Percentiles rank a stretch among this genome's conserved stretches.
phyloP scores from a whole-genome alignment of 805 yeast species.

The Candida silvicultrix region DNA sequence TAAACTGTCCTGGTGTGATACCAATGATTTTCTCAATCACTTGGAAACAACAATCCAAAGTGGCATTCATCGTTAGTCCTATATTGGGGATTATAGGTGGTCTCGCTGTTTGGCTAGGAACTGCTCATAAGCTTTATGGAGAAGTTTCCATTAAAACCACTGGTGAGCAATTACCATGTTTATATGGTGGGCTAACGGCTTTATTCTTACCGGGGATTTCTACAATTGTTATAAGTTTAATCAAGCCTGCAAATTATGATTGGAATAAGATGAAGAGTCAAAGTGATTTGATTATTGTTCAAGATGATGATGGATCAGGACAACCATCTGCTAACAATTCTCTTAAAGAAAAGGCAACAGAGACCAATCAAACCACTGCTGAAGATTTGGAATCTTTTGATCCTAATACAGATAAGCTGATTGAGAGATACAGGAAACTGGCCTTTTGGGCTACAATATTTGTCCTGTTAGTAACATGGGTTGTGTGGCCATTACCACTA shows the following conservation, averaged over 20 bases:
- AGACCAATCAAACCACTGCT: neutral
- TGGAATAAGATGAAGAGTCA: slow-evolving; percentile 22
- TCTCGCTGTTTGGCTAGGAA: slow-evolving; percentile 26
- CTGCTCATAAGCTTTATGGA: slow-evolving; percentile 25
- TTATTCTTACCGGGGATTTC: slow-evolving; percentile 27
- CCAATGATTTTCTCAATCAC: slow-evolving; percentile 29
- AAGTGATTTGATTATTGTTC: slow-evolving; percentile 2
- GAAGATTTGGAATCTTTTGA: neutral
- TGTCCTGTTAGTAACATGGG: slow-evolving; percentile 29
- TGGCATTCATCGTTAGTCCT: slow-evolving; percentile 28
- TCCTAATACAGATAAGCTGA: slow-evolving; percentile 1
- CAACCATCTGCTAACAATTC: neutral
- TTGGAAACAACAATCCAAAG: slow-evolving; percentile 26
- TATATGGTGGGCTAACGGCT: slow-evolving; percentile 29
- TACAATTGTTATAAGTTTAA: slow-evolving; percentile 23
- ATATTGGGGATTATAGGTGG: slow-evolving; percentile 26
- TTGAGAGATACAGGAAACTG: slow-evolving; percentile 19
- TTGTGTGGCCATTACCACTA: slow-evolving; percentile 36
- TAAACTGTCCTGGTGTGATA: slow-evolving; percentile 33
- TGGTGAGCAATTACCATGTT: slow-evolving; percentile 29
- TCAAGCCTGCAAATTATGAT: slow-evolving; percentile 26
- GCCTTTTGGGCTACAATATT: slow-evolving; percentile 24
- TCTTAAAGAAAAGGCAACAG: neutral
- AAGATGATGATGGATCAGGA: neutral
- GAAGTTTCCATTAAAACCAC: slow-evolving; percentile 21